These are phyloP conservation scores for Paramecium tetraurelia DNA, from an alignment of 73 alveolate species.

Conservation along the genomic window DNA sequence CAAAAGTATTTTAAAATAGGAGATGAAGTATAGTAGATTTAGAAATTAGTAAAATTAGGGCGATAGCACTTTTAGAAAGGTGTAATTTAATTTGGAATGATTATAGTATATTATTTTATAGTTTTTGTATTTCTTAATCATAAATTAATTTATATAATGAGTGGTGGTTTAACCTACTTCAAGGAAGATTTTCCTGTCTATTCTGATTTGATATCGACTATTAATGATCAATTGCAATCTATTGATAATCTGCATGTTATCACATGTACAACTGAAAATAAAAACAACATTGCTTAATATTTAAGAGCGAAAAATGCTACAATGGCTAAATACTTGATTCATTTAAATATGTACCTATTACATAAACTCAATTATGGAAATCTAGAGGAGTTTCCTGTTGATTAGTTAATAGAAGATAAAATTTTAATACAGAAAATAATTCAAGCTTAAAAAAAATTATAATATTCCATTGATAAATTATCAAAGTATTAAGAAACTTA, in stretches of 20 bases:
- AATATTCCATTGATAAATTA: constrained; percentile 41
- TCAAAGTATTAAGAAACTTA: neutral
- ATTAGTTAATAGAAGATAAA: neutral
- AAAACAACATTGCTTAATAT: neutral
- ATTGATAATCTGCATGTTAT: constrained; percentile 1
- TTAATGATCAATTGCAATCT: neutral
- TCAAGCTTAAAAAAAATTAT: constrained; percentile 22
- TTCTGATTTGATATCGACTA: neutral
- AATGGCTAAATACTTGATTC: constrained; percentile 15
- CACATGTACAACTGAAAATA: neutral
- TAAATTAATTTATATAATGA: neutral
- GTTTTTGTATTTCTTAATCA: neutral
- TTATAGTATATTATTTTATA: neutral
- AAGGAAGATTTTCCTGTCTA: neutral
- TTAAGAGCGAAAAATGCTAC: constrained; percentile 48
- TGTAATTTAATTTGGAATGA: neutral
- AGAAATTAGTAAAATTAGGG: neutral
- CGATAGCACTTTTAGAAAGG: neutral
- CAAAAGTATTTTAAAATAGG: neutral
- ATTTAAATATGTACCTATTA: neutral
- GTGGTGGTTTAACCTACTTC: constrained; percentile 12
- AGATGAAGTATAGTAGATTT: constrained; percentile 10
- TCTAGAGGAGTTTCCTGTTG: constrained; percentile 16
- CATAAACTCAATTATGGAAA: constrained; percentile 28
- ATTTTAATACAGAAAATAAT: constrained; percentile 3